Evolutionary conservation across 2,329 filamentous ascomycete genomes (phyloP), one percentile per base, ranked within the genome.

Genomic region (Arthroderma sp.): DNA sequence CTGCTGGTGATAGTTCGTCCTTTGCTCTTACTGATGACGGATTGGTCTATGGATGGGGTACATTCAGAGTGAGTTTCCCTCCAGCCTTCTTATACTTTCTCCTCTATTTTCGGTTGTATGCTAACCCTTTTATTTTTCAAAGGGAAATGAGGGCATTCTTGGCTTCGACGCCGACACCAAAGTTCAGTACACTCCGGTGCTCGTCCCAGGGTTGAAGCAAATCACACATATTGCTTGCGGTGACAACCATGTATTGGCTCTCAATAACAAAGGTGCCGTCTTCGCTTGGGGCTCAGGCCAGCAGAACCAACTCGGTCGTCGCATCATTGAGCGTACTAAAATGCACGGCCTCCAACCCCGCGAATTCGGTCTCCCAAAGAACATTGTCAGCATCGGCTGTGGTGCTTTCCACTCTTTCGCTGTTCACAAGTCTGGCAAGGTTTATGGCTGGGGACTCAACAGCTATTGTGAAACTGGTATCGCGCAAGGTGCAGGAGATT

Each of bases 391-490:
- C 64, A 73, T 83, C 47, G 74, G 75, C 29, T 80, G 79, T 44
- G 86, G 86, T 38, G 77, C 81, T 9, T 89, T 88, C 64, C 85
- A 94, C 68, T 83, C 80, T 54, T 89, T 94, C 55, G 82, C 82
- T 41, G 73, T 86, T 40, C 74, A 75, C 54, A 74, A 78, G 49
- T 74, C 80, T 29, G 80, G 80, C 34, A 72, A 75, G 29, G 81
- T 89, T 30, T 91, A 79, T 64, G 76, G 80, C 0, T 94, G 86
- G 86, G 86, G 87, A 27, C 69, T 89, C 29, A 94, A 94, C 72
- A 87, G 83, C 65, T 93, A 84, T 62, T 83, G 82, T 50, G 82
- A 94, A 66, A 84, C 83, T 10, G 86, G 82, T 32, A 72, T 82
- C 47, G 68, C 70, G 10, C 72, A 77, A 37, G 70, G 73, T 44